Evolutionary conservation across 371 early-diverging fungal species (phyloP), one percentile per base, ranked within the genome.

Genomic region (Mucor velutinosus): DNA sequence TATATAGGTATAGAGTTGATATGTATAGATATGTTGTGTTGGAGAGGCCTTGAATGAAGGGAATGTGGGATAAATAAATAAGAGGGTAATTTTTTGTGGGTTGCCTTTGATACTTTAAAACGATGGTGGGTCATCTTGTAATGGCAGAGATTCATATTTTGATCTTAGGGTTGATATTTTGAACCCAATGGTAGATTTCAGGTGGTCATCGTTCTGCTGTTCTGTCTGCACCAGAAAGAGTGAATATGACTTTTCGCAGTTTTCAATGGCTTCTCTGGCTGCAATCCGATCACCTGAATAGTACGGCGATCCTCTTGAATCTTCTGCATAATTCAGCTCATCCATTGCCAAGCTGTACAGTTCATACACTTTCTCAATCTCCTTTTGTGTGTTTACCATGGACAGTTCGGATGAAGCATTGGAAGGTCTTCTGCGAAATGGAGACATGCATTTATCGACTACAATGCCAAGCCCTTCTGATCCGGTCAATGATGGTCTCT

Each of bases 181-280:
- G 10, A 63, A 59, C 11, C 64, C 67, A 25, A 73, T 59, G 3
- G 71, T 71, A 8, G 67, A 47, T 64, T 72, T 45, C 11, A 55
- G 27, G 14, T 55, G 55, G 7, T 55, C 27, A 5, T 55, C 55
- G 14, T 29, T 30, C 10, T 49, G 49, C 7, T 49, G 49, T 1
- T 55, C 30, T 29, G 3, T 29, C 11, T 30, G 29, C 30, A 14
- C 32, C 32, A 73, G 27, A 21, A 78, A 47, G 7, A 61, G 29
- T 32, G 61, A 56, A 60, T 71, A 79, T 17, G 69, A 51, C 32
- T 58, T 41, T 23, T 64, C 41, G 43, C 69, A 79, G 17, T 62
- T 58, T 27, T 80, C 77, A 35, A 80, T 75, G 27, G 80, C 80
- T 64, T 80, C 80, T 57, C 72, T 69, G 2, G 80, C 80, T 15